Conservation (phyloP, 1,139 yeast genomes). For the Taiozyma onychis region DNA sequence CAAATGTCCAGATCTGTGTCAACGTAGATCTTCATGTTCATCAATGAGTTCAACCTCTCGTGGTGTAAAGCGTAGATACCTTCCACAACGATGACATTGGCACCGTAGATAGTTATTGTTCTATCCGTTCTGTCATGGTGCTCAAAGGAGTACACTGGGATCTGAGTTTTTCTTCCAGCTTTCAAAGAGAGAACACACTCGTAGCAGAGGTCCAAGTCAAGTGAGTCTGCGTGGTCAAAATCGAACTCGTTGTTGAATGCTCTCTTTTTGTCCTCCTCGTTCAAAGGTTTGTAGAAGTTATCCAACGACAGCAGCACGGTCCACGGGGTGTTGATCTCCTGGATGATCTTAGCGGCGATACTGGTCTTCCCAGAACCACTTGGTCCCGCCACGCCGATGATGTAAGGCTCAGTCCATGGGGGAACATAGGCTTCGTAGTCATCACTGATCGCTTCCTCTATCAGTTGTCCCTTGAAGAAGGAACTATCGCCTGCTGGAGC, state of each 20-base stretch:
- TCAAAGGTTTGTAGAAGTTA: slow-evolving; percentile 79
- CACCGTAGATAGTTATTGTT: slow-evolving; percentile 80
- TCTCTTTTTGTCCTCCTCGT: slow-evolving; percentile 46
- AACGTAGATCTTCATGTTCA: slow-evolving; percentile 86
- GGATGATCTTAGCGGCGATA: slow-evolving; percentile 77
- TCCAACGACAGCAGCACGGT: slow-evolving; percentile 88
- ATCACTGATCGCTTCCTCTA: slow-evolving; percentile 1
- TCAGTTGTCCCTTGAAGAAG: slow-evolving; percentile 8
- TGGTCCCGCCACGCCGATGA: slow-evolving; percentile 91
- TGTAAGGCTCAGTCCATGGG: slow-evolving; percentile 95
- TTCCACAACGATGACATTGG: slow-evolving; percentile 86
- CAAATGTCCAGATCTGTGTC: slow-evolving; percentile 94
- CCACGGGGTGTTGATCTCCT: slow-evolving; percentile 87
- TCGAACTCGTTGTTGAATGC: slow-evolving; percentile 76
- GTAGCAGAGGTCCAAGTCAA: slow-evolving; percentile 70
- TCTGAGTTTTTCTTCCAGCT: slow-evolving; percentile 53
- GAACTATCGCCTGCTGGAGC: slow-evolving; percentile 13
- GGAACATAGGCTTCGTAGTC: slow-evolving; percentile 47
- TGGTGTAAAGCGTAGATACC: slow-evolving; percentile 86
- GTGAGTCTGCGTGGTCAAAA: slow-evolving; percentile 78
- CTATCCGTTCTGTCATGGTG: slow-evolving; percentile 69
- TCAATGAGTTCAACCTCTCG: slow-evolving; percentile 58
- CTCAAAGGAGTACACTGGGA: slow-evolving; percentile 83
- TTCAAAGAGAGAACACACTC: slow-evolving; percentile 62
- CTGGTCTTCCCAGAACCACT: slow-evolving; percentile 97